Conservation (phyloP, 768 basidiomycete species). For the Hemileccinum impolitum region DNA sequence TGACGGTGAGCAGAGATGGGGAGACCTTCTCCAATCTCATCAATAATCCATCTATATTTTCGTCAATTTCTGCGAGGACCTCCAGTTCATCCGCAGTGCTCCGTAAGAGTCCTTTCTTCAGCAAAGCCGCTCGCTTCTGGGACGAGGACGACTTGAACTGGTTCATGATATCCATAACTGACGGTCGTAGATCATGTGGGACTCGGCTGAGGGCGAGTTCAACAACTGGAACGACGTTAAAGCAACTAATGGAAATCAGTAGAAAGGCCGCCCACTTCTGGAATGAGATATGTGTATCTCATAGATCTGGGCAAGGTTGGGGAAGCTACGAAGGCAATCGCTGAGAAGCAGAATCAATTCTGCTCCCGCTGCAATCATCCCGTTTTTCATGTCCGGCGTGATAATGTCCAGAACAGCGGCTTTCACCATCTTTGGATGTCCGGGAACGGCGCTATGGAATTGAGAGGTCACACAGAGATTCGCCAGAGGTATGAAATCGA, state of each 20-base stretch:
- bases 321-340: constrained; percentile 68
- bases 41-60: constrained; percentile 57
- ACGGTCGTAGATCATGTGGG: constrained; percentile 49
- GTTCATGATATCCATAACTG: constrained; percentile 62
- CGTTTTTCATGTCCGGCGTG: constrained; percentile 61
- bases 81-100: constrained; percentile 75
- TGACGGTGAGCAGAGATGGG: constrained; percentile 44
- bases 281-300: constrained; percentile 81
- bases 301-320: constrained; percentile 61
- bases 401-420: constrained; percentile 85
- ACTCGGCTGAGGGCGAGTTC: constrained; percentile 62
- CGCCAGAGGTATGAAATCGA: neutral
- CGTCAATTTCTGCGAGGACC: constrained; percentile 59
- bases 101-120: constrained; percentile 68
- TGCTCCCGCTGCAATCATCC: constrained; percentile 66
- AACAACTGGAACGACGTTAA: constrained; percentile 47
- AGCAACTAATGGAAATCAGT: neutral
- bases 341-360: constrained; percentile 70
- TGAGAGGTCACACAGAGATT: constrained; percentile 1
- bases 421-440: constrained; percentile 70
- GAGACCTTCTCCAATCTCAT: constrained; percentile 58
- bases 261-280: constrained; percentile 45
- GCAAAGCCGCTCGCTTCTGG: constrained; percentile 65
- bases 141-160: constrained; percentile 61
- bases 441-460: constrained; percentile 51